A percentile compares a stretch with the other conserved stretches of the same genome.
These are phyloP conservation scores for Citropsis articulata DNA, from an alignment of 345 rosid genomes.

Conservation along the genomic window DNA sequence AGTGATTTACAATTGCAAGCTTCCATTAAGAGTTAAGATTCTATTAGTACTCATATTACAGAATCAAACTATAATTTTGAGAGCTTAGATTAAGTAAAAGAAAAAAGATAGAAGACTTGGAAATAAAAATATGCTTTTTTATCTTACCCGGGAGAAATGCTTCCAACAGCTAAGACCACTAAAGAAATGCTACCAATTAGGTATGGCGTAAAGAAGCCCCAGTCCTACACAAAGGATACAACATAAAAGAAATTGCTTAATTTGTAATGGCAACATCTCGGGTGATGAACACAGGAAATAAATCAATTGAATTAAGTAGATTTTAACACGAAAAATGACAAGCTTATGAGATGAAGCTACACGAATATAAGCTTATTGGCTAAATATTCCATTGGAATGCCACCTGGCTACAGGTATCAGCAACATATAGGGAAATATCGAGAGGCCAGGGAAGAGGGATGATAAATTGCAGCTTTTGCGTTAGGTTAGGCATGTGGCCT, in stretches of 20 bases:
- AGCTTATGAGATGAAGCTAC: background rate
- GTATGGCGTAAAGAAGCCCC: conserved; percentile 98
- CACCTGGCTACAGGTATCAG: background rate
- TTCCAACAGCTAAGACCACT: conserved; percentile 78
- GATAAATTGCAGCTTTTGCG: background rate
- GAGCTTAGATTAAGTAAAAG: background rate
- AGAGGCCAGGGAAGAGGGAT: background rate
- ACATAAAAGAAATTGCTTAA: background rate
- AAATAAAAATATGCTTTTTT: background rate
- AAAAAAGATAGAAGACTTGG: background rate
- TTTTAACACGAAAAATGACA: background rate
- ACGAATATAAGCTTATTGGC: background rate
- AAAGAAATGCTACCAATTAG: conserved; percentile 88
- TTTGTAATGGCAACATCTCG: background rate
- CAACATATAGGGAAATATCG: background rate
- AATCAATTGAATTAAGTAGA: background rate
- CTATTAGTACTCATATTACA: background rate
- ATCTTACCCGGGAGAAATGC: conserved; percentile 83
- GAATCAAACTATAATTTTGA: background rate
- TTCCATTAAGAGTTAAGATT: background rate
- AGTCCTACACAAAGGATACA: conserved; percentile 48
- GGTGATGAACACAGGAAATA: background rate
- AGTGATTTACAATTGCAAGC: conserved; percentile 9
- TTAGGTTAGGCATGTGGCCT: too few relatives aligned
- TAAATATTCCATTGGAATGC: background rate